Base-by-base conservation (phyloP, 2,329 filamentous ascomycete species). In the Aspergillus costaricaensis region DNA sequence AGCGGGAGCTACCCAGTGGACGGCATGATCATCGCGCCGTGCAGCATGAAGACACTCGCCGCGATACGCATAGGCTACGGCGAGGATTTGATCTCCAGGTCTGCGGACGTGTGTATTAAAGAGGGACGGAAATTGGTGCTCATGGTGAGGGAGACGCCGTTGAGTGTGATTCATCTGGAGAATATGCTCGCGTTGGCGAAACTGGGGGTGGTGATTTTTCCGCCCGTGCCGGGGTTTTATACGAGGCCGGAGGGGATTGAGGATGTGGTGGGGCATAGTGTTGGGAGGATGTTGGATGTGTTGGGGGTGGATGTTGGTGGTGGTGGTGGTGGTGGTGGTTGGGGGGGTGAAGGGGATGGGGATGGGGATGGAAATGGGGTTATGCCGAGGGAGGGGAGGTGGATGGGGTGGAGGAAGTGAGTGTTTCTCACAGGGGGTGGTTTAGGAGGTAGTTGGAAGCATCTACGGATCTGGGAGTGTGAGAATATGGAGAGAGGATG, bases 21-120 rank as follows among this genome's bases (percentile, higher is more conserved):
- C 57, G 80, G 78, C 38, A 82, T 82, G 79, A 75, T 81, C 23
- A 66, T 81, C 5, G 74, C 77, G 4, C 56, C 56, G 5, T 82
- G 79, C 68, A 77, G 72, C 55, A 76, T 82, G 74, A 81, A 81
- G 67, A 81, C 79, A 2, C 70, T 81, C 9, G 75, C 77, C 0
- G 74, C 68, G 0, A 70, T 82, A 3, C 62, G 68, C n/a, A 60
- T 66, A 1, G 80, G 79, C 0, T 76, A 72, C 59, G 72, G 72
- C 53, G 74, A 80, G 41, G 79, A 81, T 61, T 62, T 81, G 15
- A 79, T 81, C 21, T 66, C 76, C 0, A 67, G 78, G 0, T 74
- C 79, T 0, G 80, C 78, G 5, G 77, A 78, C 57, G 78, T 82
- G 5, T 72, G 62, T 3, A 61, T 81, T 2, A 82, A 81, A 59